Evolutionary conservation across 768 basidiomycete genomes (phyloP).

Genomic region (Clitopilus hobsonii): DNA sequence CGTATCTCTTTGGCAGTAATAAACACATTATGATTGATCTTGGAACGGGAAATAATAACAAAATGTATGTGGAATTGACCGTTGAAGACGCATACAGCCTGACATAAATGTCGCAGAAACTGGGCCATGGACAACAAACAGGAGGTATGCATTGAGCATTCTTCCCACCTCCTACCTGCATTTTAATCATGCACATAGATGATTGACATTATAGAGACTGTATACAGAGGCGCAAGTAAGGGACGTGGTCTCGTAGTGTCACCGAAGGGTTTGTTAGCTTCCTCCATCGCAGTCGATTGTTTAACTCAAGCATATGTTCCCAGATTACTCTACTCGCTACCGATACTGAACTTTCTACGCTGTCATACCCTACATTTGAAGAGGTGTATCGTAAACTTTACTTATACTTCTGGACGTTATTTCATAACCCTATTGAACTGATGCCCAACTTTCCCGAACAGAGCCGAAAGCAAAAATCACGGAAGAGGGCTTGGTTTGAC

Average conservation of each 20-base stretch:
- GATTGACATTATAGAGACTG: slow-evolving; percentile 97
- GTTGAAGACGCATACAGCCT: slow-evolving; percentile 1
- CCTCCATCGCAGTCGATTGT: background rate
- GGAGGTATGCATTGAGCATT: slow-evolving; percentile 49
- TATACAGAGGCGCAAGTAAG: slow-evolving; percentile 96
- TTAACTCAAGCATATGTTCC: background rate
- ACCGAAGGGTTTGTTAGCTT: slow-evolving; percentile 77
- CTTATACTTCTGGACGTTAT: too few relatives aligned
- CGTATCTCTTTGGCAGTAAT: slow-evolving; percentile 48
- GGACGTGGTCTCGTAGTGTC: slow-evolving; percentile 97
- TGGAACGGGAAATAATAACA: slow-evolving; percentile 99
- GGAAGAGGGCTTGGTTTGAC: too few relatives aligned
- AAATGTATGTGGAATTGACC: slow-evolving; percentile 66
- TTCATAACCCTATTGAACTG: too few relatives aligned
- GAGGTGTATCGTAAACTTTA: too few relatives aligned
- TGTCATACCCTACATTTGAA: too few relatives aligned
- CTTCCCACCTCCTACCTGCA: slow-evolving; percentile 10
- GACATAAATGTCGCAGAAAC: slow-evolving; percentile 51
- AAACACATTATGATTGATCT: slow-evolving; percentile 99
- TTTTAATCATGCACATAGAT: slow-evolving; percentile 43
- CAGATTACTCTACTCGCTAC: slow-evolving; percentile 44
- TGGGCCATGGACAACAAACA: slow-evolving; percentile 99
- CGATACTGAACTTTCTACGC: slow-evolving; percentile 23
- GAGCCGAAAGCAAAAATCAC: too few relatives aligned
- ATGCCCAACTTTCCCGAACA: too few relatives aligned